Conservation (phyloP, 306 rosid species). For the Fragaria iinumae region DNA sequence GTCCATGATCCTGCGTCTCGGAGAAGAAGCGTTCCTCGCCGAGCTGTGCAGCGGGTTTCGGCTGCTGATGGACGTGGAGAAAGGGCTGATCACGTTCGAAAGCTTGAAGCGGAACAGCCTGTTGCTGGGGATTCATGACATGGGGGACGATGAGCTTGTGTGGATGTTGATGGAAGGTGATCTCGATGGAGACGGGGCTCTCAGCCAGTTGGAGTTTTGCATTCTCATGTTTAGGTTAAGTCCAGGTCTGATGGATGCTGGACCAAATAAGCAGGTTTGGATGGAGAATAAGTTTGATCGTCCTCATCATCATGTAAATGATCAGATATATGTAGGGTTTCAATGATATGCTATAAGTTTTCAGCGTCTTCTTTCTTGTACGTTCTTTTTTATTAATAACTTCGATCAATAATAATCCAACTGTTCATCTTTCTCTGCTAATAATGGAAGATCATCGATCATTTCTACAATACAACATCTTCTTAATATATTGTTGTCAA, state of each 20-base stretch:
- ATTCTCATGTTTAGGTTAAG: conserved; percentile 78
- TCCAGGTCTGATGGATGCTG: conserved; percentile 42
- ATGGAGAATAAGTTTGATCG: background rate
- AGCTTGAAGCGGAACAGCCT: conserved; percentile 56
- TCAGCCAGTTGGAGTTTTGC: conserved; percentile 60
- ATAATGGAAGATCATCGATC: background rate
- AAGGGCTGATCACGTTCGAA: conserved; percentile 67
- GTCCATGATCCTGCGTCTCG: conserved; percentile 53
- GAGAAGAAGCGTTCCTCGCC: conserved; percentile 51
- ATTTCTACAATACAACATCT: background rate
- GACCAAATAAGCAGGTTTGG: background rate
- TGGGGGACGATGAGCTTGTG: conserved; percentile 52
- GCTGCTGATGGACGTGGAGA: conserved; percentile 61
- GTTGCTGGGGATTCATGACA: conserved; percentile 45
- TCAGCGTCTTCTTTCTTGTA: background rate
- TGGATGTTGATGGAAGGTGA: conserved; percentile 72
- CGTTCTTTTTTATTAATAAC: background rate
- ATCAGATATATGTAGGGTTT: conserved; percentile 5
- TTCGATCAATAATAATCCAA: background rate
- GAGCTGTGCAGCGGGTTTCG: conserved; percentile 63
- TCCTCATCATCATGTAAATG: background rate
- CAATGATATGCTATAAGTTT: background rate
- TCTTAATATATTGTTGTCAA: background rate
- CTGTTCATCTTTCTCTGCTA: background rate
- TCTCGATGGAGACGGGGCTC: conserved; percentile 72